Percentiles rank a stretch among this genome's conserved stretches.
These are phyloP conservation scores for Phytophthora meadii DNA, from an alignment of 352 stramenopile species.

Conservation along the genomic window DNA sequence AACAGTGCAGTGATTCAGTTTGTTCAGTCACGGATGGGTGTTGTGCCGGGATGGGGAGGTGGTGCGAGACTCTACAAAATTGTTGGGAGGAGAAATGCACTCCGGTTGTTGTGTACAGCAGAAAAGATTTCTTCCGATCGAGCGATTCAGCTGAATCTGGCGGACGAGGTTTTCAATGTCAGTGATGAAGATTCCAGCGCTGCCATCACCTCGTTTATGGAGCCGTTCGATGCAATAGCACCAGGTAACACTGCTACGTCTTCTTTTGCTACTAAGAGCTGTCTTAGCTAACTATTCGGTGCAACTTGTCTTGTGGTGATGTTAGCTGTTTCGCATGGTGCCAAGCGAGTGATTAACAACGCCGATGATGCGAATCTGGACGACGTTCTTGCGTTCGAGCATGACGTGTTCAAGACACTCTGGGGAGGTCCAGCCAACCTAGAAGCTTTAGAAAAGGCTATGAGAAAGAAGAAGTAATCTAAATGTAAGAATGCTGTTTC, in stretches of 20 bases:
- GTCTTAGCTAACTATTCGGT: neutral
- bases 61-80: conserved; percentile 76
- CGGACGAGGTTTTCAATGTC: conserved; percentile 59
- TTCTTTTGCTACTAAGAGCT: neutral
- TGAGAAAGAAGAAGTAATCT: conserved; percentile 49
- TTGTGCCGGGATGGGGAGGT: conserved; percentile 83
- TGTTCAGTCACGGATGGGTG: conserved; percentile 80
- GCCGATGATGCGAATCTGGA: conserved; percentile 73
- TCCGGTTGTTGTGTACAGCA: conserved; percentile 76
- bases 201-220: conserved; percentile 50
- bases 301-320: neutral
- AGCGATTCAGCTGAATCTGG: conserved; percentile 64
- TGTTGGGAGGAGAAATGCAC: conserved; percentile 69
- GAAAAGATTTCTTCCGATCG: conserved; percentile 51
- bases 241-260: conserved; percentile 43
- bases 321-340: conserved; percentile 66
- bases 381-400: conserved; percentile 63
- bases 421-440: conserved; percentile 79
- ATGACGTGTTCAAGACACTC: conserved; percentile 63
- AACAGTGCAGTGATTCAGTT: conserved; percentile 77
- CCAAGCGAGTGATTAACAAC: conserved; percentile 70
- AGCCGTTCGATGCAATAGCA: conserved; percentile 49
- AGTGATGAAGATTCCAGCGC: conserved; percentile 24
- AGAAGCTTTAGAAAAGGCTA: conserved; percentile 52
- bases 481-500: neutral